phyloP scores from a whole-genome alignment of 169 alveolate genomes.

The Cryptosporidium muris region DNA sequence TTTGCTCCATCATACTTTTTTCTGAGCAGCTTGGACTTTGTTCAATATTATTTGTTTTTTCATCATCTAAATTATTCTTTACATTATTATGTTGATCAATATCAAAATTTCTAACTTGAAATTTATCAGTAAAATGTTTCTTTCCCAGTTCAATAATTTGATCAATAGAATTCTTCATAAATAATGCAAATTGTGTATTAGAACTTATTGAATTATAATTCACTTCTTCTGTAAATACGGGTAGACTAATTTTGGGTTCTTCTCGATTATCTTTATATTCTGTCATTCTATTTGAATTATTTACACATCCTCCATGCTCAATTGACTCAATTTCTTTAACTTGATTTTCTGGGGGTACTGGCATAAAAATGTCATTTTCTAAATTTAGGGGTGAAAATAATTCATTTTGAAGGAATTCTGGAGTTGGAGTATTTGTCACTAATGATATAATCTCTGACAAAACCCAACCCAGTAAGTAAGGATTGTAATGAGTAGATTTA shows the following conservation, averaged over 20 bases:
- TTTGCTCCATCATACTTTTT: not conserved
- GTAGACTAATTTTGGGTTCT: not conserved
- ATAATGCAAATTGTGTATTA: not conserved
- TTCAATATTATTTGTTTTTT: not conserved
- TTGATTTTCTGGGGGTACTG: not conserved
- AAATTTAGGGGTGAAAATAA: constrained; percentile 24
- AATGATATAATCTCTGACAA: constrained; percentile 43
- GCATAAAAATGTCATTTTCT: constrained; percentile 7
- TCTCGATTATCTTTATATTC: not conserved
- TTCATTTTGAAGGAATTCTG: constrained; percentile 18
- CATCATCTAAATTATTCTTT: not conserved
- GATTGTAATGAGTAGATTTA: constrained; percentile 32
- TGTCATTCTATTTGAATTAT: not conserved
- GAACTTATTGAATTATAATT: not conserved
- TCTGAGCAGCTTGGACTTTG: not conserved
- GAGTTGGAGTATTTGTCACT: constrained; percentile 31
- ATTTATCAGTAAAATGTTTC: not conserved
- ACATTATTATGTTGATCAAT: too few species aligned
- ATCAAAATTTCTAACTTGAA: not conserved
- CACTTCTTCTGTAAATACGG: not conserved
- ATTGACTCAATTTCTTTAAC: not conserved
- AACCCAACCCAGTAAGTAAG: constrained; percentile 52
- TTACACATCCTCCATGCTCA: not conserved
- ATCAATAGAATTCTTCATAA: not conserved
- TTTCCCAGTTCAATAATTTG: too few species aligned